Base-by-base conservation (phyloP, 345 rosid genomes). In the Litchi chinensis region DNA sequence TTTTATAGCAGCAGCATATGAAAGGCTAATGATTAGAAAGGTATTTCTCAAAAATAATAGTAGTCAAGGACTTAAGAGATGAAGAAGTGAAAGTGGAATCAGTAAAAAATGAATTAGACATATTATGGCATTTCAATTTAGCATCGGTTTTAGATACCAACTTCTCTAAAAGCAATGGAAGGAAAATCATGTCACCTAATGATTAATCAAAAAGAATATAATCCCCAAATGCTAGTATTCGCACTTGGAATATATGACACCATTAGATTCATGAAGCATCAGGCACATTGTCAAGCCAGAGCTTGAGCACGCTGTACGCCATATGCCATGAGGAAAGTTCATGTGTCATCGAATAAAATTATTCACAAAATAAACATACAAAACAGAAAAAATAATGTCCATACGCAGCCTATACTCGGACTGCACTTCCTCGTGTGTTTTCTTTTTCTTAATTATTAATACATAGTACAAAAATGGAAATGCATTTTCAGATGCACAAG, bases 231-330 rank as follows among this genome's bases (percentile, higher is more conserved):
- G 77, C 77, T 43, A 65, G 18, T 12, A 22, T 18, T 26, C 0
- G 13, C 6, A 28, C 70, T 32, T 26, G n/a, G 43, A 18, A 75
- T 10, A 19, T 76, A 9, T 32, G 13, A 65, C 6, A 76, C 43
- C 50, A 65, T 8, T 19, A 12, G 22, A 13, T 32, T 32, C 54
- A 52, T 12, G 65, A 73, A 52, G 78, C 78, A 75, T 32, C 37
- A 48, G 48, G 52, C 21, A 15, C 44, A 28, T 11, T 28, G 65
- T 76, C 72, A 50, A 76, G 16, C 26, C 64, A 40, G 22, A 21
- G 11, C 48, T 52, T 67, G 65, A 22, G 32, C 24, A 15, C 16
- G 21, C 32, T 26, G 37, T 59, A 19, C 0, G 59, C n/a, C 5
- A 1, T 16, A 32, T 32, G 37, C 37, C 37, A 32, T 3, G 37